Evolutionary conservation across 1,284 basidiomycete species (phyloP).

Genomic region (Tylopilus sp.): DNA sequence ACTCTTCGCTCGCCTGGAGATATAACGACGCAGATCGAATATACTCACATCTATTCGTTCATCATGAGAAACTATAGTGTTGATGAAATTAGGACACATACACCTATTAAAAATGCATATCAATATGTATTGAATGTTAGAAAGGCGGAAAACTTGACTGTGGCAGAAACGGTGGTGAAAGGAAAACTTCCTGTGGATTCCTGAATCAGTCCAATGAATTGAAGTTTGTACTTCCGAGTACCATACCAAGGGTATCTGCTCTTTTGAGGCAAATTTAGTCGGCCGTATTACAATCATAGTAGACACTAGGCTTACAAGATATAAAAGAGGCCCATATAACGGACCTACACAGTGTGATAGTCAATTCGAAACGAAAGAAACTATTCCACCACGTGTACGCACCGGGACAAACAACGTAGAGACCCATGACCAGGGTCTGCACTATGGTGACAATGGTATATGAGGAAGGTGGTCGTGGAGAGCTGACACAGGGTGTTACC

Average conservation of each 20-base stretch:
- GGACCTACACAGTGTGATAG: constrained; percentile 2
- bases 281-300: not conserved
- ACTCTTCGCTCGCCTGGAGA: not conserved
- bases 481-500: not conserved
- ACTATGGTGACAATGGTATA: no score
- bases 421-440: constrained; percentile 12
- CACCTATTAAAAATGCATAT: not conserved
- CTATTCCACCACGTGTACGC: not conserved
- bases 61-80: not conserved
- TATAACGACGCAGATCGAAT: not conserved
- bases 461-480: not conserved
- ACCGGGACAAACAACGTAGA: constrained; percentile 18
- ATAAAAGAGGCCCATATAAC: constrained; percentile 6
- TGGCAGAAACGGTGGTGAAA: constrained; percentile 2
- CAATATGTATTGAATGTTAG: not conserved
- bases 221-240: not conserved
- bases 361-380: not conserved
- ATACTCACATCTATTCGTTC: constrained; percentile 10
- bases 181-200: not conserved
- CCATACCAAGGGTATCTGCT: not conserved
- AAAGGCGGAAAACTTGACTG: constrained; percentile 1
- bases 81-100: not conserved
- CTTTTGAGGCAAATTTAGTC: not conserved
- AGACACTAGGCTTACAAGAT: not conserved
- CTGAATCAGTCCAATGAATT: not conserved